phyloP scores from a whole-genome alignment of 305 asterid genomes.

The Plantago lanceolata region DNA sequence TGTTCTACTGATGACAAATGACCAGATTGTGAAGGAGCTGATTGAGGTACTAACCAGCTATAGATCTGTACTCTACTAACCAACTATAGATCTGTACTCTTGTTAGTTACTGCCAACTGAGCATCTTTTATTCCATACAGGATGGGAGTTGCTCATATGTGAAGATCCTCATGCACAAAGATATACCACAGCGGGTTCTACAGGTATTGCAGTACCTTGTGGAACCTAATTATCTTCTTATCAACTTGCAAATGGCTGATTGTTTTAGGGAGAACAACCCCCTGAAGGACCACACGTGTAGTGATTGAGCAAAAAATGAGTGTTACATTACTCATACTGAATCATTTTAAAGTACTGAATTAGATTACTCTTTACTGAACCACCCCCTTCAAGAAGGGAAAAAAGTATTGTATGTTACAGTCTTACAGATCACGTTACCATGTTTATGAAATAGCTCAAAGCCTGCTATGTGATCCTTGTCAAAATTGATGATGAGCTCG shows the following conservation, averaged over 20 bases:
- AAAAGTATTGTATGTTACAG: background rate
- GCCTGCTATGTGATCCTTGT: constrained; percentile 4
- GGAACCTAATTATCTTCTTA: background rate
- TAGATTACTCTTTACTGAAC: background rate
- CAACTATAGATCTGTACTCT: constrained; percentile 2
- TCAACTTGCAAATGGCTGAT: constrained; percentile 7
- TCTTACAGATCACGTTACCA: background rate
- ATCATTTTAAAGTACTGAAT: background rate
- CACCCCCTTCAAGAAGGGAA: background rate
- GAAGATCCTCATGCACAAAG: constrained; percentile 67
- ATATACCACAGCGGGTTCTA: constrained; percentile 53
- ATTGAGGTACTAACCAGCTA: constrained; percentile 55
- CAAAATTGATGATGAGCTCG: constrained; percentile 12
- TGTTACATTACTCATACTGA: background rate
- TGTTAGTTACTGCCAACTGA: constrained; percentile 7
- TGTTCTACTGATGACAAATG: constrained; percentile 56
- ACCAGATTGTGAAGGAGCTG: constrained; percentile 67
- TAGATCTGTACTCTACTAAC: background rate
- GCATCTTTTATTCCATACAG: constrained; percentile 41
- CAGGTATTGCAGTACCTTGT: constrained; percentile 47
- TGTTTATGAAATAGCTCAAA: background rate
- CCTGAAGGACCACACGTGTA: background rate
- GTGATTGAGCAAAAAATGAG: constrained; percentile 1
- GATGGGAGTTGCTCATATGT: constrained; percentile 59
- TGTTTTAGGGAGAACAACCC: background rate